phyloP scores from a whole-genome alignment of 2,329 filamentous ascomycete species.

The Grosmannia penicillata region DNA sequence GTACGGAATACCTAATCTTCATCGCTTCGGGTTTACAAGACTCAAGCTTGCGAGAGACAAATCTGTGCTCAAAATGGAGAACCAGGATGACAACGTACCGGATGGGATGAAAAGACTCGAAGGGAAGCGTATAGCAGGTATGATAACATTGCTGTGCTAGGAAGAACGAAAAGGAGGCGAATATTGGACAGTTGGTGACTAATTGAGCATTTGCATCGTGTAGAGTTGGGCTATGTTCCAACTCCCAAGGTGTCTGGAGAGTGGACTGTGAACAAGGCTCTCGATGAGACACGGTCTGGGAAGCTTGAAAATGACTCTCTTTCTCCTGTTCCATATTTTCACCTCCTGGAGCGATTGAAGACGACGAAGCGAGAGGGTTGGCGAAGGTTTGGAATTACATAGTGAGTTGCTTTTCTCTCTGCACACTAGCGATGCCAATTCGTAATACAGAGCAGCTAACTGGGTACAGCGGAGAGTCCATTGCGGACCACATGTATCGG shows the following conservation, averaged over 20 bases:
- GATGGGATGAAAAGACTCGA: no score
- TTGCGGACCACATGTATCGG: slow-evolving; percentile 98
- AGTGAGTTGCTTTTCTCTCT: slow-evolving; percentile 20
- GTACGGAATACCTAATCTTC: no score
- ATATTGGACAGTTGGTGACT: no score
- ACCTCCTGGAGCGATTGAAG: slow-evolving; percentile 86
- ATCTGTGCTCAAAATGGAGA: no score
- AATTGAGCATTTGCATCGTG: no score
- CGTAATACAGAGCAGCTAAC: not conserved
- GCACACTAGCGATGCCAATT: not conserved
- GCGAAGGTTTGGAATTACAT: slow-evolving; percentile 67
- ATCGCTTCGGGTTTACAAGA: no score
- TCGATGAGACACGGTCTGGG: slow-evolving; percentile 45
- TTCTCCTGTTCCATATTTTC: slow-evolving; percentile 84
- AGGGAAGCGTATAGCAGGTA: no score
- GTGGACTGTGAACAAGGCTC: slow-evolving; percentile 47
- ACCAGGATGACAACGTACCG: no score
- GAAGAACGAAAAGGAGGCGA: no score
- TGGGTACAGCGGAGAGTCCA: slow-evolving; percentile 58
- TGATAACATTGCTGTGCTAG: no score
- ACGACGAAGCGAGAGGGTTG: slow-evolving; percentile 94
- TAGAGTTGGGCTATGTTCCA: slow-evolving; percentile 21
- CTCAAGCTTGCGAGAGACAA: no score
- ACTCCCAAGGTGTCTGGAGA: slow-evolving; percentile 26
- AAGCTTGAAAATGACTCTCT: slow-evolving; percentile 43